Evolutionary conservation across 495 filamentous ascomycete genomes (phyloP).

Genomic region (Glonium stellatum): DNA sequence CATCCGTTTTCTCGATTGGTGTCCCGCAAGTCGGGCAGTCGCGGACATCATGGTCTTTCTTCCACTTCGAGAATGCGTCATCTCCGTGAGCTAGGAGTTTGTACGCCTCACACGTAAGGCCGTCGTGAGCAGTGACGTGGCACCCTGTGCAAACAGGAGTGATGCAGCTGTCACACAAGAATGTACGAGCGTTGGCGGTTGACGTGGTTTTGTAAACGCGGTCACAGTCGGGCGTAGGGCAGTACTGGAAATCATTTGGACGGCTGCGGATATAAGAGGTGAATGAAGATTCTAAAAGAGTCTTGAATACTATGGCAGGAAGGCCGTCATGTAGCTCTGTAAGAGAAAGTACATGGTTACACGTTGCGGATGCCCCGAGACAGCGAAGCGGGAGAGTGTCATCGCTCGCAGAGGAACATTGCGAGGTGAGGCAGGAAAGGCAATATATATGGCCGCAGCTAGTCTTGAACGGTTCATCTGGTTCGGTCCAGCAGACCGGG

Average conservation of each 20-base stretch:
- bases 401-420: constrained; percentile 31
- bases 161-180: constrained; percentile 38
- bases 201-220: constrained; percentile 37
- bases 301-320: constrained; percentile 35
- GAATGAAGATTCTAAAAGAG: constrained; percentile 38
- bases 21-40: constrained; percentile 31
- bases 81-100: constrained; percentile 28
- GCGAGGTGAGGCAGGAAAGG: constrained; percentile 34
- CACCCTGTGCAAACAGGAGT: constrained; percentile 37
- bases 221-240: constrained; percentile 39
- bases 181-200: constrained; percentile 9
- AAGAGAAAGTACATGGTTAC: constrained; percentile 29
- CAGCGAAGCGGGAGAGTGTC: constrained; percentile 30
- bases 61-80: constrained; percentile 23
- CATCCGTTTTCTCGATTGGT: constrained; percentile 33
- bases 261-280: constrained; percentile 34
- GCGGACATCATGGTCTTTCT: constrained; percentile 27
- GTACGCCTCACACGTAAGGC: constrained; percentile 38
- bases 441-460: background rate
- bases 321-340: constrained; percentile 37
- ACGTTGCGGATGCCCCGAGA: constrained; percentile 28
- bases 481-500: background rate
- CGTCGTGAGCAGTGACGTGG: constrained; percentile 31
- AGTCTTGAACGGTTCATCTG: background rate
- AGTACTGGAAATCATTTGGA: constrained; percentile 35